Evolutionary conservation across 192 early-diverging fungal genomes (phyloP).

Genomic region (Umbelopsis ramanniana): DNA sequence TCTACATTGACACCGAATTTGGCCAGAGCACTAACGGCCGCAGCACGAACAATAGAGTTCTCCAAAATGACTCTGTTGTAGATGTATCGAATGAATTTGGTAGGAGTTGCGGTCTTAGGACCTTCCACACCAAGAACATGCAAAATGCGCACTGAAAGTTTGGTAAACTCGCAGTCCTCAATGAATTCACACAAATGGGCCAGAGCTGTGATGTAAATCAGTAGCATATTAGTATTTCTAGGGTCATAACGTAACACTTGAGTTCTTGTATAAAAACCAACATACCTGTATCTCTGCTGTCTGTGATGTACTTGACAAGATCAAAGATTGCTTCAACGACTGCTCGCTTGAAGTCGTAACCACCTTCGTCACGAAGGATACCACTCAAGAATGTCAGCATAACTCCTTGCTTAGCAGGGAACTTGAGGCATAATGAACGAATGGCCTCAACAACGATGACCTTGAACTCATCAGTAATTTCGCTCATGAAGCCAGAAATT

Average conservation of each 20-base stretch:
- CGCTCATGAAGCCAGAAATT: conserved; percentile 96
- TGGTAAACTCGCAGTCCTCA: conserved; percentile 99
- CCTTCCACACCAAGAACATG: conserved; percentile 95
- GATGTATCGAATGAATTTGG: conserved; percentile 98
- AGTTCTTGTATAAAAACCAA: background rate
- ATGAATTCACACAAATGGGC: conserved; percentile 99
- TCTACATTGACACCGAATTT: conserved; percentile 87
- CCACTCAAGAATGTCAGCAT: conserved; percentile 94
- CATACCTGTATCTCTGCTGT: conserved; percentile 88
- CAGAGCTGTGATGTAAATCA: conserved; percentile 61
- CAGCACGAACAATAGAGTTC: conserved; percentile 93
- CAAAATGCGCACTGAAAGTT: conserved; percentile 96
- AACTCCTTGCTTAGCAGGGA: conserved; percentile 91
- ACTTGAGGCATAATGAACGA: conserved; percentile 94
- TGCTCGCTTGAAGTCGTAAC: conserved; percentile 95
- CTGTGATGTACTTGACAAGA: conserved; percentile 90
- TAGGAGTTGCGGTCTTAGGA: conserved; percentile 87
- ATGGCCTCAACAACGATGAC: conserved; percentile 99
- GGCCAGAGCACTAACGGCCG: conserved; percentile 94
- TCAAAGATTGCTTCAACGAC: conserved; percentile 98
- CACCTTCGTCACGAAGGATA: conserved; percentile 96
- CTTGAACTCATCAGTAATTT: conserved; percentile 99
- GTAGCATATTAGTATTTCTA: too few species aligned
- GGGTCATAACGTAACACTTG: background rate
- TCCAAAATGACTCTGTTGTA: conserved; percentile 99